phyloP scores from a whole-genome alignment of 441 rosid species.

The Daphne laureola region DNA sequence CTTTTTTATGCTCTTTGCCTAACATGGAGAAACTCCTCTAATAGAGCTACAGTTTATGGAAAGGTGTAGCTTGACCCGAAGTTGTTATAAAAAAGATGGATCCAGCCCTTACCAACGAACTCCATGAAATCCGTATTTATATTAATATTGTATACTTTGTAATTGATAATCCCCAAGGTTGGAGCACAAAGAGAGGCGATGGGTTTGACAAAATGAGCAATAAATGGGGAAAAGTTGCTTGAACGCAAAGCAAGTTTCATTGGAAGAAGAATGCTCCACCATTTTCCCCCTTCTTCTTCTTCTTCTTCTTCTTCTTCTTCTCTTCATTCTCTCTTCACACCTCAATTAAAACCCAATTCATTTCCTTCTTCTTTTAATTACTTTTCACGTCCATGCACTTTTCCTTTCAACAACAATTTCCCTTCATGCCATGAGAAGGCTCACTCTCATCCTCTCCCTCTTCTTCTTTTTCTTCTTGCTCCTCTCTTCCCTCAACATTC shows the following conservation, averaged over 20 bases:
- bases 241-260: constrained; percentile 63
- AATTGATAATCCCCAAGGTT: too few species aligned
- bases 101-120: too few species aligned
- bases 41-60: too few species aligned
- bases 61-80: too few species aligned
- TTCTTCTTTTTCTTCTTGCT: not conserved
- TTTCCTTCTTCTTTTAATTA: not conserved
- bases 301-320: constrained; percentile 18
- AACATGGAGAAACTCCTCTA: too few species aligned
- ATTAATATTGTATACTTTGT: too few species aligned
- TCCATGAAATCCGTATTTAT: too few species aligned
- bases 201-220: constrained; percentile 46
- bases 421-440: not conserved
- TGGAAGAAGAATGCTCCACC: constrained; percentile 44
- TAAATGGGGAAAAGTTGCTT: constrained; percentile 38
- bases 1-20: too few species aligned
- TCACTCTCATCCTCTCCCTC: not conserved
- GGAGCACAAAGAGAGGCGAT: too few species aligned
- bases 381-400: not conserved
- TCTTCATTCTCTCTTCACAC: constrained; percentile 4
- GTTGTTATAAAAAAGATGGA: too few species aligned
- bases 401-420: too few species aligned
- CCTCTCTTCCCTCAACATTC: not conserved
- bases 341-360: not conserved
- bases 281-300: constrained; percentile 25